These are phyloP conservation scores for Plasmodium ovale DNA, from an alignment of 169 alveolate species.

Conservation along the genomic window DNA sequence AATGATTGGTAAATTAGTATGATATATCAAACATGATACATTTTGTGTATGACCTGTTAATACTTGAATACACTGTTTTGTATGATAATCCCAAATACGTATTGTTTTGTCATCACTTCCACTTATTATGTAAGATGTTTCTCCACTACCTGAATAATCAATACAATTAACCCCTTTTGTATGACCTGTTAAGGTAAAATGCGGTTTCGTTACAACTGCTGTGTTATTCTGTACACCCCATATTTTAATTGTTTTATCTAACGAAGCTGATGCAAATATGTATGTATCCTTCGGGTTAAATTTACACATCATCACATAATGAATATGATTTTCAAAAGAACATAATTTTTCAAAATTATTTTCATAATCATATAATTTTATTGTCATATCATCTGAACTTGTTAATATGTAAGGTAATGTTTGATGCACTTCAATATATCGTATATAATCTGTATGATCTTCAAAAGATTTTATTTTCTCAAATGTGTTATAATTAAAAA, in stretches of 20 bases:
- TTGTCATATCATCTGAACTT: constrained; percentile 98
- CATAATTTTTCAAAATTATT: constrained; percentile 93
- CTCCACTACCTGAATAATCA: constrained; percentile 85
- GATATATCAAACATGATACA: constrained; percentile 94
- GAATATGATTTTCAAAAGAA: constrained; percentile 97
- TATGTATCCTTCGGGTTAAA: constrained; percentile 97
- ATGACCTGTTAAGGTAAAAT: constrained; percentile 97
- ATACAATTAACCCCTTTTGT: constrained; percentile 98
- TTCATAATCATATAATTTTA: constrained; percentile 96
- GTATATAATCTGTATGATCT: constrained; percentile 98
- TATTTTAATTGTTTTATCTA: constrained; percentile 95
- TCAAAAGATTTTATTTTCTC: constrained; percentile 94
- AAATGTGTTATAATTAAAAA: constrained; percentile 96
- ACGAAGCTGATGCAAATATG: constrained; percentile 96
- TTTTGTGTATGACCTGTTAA: constrained; percentile 95
- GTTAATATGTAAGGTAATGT: constrained; percentile 94
- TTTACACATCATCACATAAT: constrained; percentile 98
- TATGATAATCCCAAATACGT: constrained; percentile 98
- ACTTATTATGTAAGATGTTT: constrained; percentile 95
- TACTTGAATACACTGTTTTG: constrained; percentile 97
- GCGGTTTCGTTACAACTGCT: constrained; percentile 91
- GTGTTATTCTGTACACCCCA: constrained; percentile 90
- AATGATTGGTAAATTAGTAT: constrained; percentile 94
- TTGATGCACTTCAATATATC: constrained; percentile 97
- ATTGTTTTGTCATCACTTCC: constrained; percentile 98